Base-by-base conservation (phyloP, 2,329 filamentous ascomycete species). In the Aspergillus pseudonomiae region DNA sequence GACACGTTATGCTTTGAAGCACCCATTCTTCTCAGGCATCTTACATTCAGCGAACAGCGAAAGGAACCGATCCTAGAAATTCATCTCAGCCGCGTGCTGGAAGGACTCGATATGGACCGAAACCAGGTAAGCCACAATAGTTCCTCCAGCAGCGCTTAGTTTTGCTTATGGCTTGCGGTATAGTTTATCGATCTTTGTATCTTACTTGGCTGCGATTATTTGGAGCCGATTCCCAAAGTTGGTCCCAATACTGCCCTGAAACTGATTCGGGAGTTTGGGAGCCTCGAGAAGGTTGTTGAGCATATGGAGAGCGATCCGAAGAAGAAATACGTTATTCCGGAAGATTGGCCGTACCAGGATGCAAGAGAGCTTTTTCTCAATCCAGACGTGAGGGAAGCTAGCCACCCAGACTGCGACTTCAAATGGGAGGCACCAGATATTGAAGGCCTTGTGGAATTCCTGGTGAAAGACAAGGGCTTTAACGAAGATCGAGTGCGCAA, bases 51-150 rank as follows among this genome's bases (percentile, higher is more conserved):
- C 75, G 95, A 99, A 83, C 93, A 97, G 82, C 87, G 94, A 67
- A 99, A 99, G 80, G 94, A 98, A 77, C 95, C 95, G 0, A 97
- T 99, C 70, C 94, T 96, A 73, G 95, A 99, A 78, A 96, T 99
- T 57, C 89, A 92, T 73, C 81, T 98, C 19, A 89, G 93, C 72
- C 93, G 91, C 77, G 93, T 95, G 4, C 84, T 99, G 19, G 90
- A 94, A 71, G 94, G 94, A 0, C 79, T 99, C 63, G 86, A 85
- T 64, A 98, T 99, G 94, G 92, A 96, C 59, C 86, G 90, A 67
- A 86, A 90, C 62, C 92, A 96, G 86, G 92, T 93, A 82, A n/a
- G 34, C 32, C 34, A 26, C 36, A 26, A 39, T 10, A 9, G 21
- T 14, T 26, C 28, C 6, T 10, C 21, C 10, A 26, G 19, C 12